These are phyloP conservation scores for Claviceps fusiformis DNA, from an alignment of 2,329 filamentous ascomycete genomes.

Conservation along the genomic window DNA sequence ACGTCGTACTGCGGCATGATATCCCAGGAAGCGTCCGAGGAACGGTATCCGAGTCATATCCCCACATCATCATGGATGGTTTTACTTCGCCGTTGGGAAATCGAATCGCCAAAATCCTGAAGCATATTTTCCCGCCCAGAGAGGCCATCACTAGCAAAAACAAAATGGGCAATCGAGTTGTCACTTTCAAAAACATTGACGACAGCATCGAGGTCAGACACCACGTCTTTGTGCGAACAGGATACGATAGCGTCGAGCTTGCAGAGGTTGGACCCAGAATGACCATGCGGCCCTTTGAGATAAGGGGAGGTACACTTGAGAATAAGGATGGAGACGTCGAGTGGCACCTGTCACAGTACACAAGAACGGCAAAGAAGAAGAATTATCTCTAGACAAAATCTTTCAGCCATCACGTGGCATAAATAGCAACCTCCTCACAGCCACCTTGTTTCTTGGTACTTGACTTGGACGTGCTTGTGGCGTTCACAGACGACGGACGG, in stretches of 20 bases:
- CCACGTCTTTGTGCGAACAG: conserved; percentile 81
- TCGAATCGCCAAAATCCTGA: conserved; percentile 77
- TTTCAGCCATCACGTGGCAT: background rate
- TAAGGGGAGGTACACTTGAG: conserved; percentile 78
- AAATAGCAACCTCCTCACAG: background rate
- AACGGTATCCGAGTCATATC: conserved; percentile 84
- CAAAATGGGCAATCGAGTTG: conserved; percentile 76
- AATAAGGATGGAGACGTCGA: conserved; percentile 93
- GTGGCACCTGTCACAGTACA: conserved; percentile 94
- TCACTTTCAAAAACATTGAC: conserved; percentile 90
- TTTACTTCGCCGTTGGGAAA: conserved; percentile 72
- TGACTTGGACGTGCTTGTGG: background rate
- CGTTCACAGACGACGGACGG: background rate
- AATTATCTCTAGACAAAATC: conserved; percentile 18
- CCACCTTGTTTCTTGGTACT: background rate
- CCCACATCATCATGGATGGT: conserved; percentile 89
- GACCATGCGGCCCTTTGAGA: conserved; percentile 95
- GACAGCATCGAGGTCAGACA: conserved; percentile 80
- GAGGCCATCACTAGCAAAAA: conserved; percentile 56
- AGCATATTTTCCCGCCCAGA: conserved; percentile 85
- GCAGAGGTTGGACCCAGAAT: conserved; percentile 86
- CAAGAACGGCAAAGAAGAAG: conserved; percentile 86
- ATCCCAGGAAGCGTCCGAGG: conserved; percentile 79
- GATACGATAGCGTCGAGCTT: conserved; percentile 77
- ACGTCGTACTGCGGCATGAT: conserved; percentile 83